Conservation (phyloP, 2,329 filamentous ascomycete species). For the Nigrospora oryzae region DNA sequence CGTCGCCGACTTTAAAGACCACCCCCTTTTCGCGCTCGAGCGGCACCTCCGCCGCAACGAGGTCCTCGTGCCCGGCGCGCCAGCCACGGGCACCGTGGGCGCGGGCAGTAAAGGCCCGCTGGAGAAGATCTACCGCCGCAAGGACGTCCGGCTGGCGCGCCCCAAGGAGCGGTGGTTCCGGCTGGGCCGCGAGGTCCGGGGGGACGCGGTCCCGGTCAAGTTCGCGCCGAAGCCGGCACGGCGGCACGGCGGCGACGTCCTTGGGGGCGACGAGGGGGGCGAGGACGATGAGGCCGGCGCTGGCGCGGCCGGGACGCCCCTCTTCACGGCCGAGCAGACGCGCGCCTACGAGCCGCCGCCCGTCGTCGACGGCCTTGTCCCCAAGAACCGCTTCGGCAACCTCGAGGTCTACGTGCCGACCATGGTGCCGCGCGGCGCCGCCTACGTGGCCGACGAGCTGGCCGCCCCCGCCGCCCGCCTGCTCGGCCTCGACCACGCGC, state of each 20-base stretch:
- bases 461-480: conserved; percentile 66
- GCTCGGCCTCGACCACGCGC: conserved; percentile 76
- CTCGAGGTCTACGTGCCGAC: conserved; percentile 86
- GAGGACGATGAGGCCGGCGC: conserved; percentile 32
- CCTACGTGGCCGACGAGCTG: conserved; percentile 55
- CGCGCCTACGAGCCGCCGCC: conserved; percentile 68
- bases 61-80: conserved; percentile 63
- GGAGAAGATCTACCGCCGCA: conserved; percentile 74
- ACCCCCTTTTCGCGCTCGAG: conserved; percentile 77
- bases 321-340: conserved; percentile 58
- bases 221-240: conserved; percentile 47
- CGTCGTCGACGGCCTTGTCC: conserved; percentile 65
- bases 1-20: conserved; percentile 78
- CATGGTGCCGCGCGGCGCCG: conserved; percentile 80
- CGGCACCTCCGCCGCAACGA: conserved; percentile 78
- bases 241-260: conserved; percentile 19
- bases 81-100: conserved; percentile 68
- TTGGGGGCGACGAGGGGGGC: conserved; percentile 26
- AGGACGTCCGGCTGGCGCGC: conserved; percentile 69
- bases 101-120: conserved; percentile 54
- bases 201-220: conserved; percentile 76
- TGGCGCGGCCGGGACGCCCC: conserved; percentile 42
- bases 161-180: conserved; percentile 89
- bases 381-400: conserved; percentile 90
- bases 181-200: conserved; percentile 69